These are phyloP conservation scores for Tolypocladium tropicale DNA, from an alignment of 2,329 filamentous ascomycete genomes.

Conservation along the genomic window DNA sequence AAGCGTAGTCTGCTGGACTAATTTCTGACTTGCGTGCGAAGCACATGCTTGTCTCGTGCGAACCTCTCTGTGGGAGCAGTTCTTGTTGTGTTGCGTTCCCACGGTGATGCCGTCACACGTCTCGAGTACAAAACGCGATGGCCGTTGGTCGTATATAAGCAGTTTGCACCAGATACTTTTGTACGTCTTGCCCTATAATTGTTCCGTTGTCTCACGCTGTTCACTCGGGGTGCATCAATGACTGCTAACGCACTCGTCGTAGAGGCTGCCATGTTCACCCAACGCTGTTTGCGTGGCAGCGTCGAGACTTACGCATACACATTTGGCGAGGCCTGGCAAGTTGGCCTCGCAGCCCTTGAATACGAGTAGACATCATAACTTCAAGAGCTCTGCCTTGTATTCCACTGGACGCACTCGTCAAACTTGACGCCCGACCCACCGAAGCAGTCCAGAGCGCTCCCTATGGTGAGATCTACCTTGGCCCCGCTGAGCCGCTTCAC, in stretches of 20 bases:
- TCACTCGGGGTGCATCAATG: not conserved
- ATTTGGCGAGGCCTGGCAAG: not conserved
- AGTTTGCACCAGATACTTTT: not conserved
- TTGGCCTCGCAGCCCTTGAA: not conserved
- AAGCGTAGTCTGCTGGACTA: not conserved
- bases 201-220: not conserved
- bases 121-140: not conserved
- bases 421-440: slow-evolving; percentile 80
- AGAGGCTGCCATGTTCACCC: not conserved
- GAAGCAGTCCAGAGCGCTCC: slow-evolving; percentile 92
- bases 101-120: not conserved
- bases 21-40: not conserved
- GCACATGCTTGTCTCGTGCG: not conserved
- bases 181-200: not conserved
- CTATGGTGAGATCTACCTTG: slow-evolving; percentile 87
- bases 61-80: not conserved
- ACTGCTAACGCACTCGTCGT: not conserved
- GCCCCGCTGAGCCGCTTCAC: slow-evolving; percentile 72
- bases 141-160: not conserved
- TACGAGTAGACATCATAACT: not conserved
- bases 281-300: not conserved
- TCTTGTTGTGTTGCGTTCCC: not conserved
- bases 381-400: slow-evolving; percentile 34
- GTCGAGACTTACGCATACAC: not conserved
- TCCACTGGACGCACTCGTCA: slow-evolving; percentile 85